A percentile compares a stretch with the other conserved stretches of the same genome.
Conservation (phyloP, 23 red algal species). For the Rhodosorus marinus region DNA sequence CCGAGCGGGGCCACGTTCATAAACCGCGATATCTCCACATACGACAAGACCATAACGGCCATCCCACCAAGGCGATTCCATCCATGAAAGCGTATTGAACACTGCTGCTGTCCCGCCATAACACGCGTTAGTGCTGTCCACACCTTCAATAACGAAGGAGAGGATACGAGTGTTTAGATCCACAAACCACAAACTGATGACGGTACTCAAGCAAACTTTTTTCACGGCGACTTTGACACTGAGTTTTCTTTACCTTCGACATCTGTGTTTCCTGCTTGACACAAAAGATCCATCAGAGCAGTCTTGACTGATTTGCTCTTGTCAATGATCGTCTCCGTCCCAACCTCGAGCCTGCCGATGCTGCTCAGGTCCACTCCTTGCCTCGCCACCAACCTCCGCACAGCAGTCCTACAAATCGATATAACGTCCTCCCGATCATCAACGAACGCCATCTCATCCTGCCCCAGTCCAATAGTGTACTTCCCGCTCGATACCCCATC, state of each 20-base stretch:
- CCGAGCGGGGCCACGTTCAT: conserved; percentile 59
- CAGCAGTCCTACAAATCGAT: conserved; percentile 57
- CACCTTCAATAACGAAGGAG: no score
- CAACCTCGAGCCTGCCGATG: conserved; percentile 78
- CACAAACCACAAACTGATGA: no score
- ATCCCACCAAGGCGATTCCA: conserved; percentile 57
- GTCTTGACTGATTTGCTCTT: conserved; percentile 89
- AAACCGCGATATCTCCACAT: conserved; percentile 75
- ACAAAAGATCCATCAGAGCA: conserved; percentile 73
- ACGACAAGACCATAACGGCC: conserved; percentile 80
- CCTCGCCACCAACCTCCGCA: conserved; percentile 24
- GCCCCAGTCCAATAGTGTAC: conserved; percentile 86
- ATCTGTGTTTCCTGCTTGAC: conserved; percentile 23
- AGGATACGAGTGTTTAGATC: no score
- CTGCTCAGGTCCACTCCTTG: conserved; percentile 25
- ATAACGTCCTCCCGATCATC: conserved; percentile 83
- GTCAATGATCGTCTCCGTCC: conserved; percentile 72
- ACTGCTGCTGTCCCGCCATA: conserved; percentile 81
- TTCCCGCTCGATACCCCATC: conserved; percentile 53
- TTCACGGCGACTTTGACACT: no score
- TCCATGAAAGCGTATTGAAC: conserved; percentile 76
- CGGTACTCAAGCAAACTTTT: no score
- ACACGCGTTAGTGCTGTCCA: conserved; percentile 86
- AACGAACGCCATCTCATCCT: conserved; percentile 81
- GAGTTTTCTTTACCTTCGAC: no score